A percentile compares a stretch with the other conserved stretches of the same genome.
These are phyloP conservation scores for Nidula microcarpa DNA, from an alignment of 768 basidiomycete genomes.

Conservation along the genomic window DNA sequence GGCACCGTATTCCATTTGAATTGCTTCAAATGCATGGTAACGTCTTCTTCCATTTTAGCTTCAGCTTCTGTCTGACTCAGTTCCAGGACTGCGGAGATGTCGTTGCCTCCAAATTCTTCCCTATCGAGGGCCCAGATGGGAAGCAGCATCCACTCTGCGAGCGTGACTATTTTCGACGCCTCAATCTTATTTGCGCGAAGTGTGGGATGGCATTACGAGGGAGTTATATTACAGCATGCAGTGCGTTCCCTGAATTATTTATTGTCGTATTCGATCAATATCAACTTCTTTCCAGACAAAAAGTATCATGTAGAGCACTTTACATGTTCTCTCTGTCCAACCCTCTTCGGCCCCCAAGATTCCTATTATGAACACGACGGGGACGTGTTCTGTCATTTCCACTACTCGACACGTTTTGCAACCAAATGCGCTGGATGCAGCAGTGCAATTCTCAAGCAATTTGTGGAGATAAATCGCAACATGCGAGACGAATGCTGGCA, in stretches of 20 bases:
- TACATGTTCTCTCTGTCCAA: slow-evolving; percentile 95
- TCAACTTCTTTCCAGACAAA: slow-evolving; percentile 58
- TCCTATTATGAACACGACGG: slow-evolving; percentile 99
- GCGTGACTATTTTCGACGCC: slow-evolving; percentile 93
- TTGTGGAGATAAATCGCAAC: slow-evolving; percentile 99
- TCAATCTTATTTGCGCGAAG: slow-evolving; percentile 95
- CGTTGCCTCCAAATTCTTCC: slow-evolving; percentile 98
- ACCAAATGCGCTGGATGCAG: slow-evolving; percentile 98
- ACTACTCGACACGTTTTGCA: slow-evolving; percentile 98
- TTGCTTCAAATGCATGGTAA: slow-evolving; percentile 96
- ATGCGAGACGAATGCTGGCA: slow-evolving; percentile 99
- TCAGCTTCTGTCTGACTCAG: slow-evolving; percentile 4
- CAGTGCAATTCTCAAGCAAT: slow-evolving; percentile 97
- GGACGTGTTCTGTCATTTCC: slow-evolving; percentile 98
- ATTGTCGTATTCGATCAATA: slow-evolving; percentile 2
- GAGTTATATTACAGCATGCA: slow-evolving; percentile 99
- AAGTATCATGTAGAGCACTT: slow-evolving; percentile 99
- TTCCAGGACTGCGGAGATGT: slow-evolving; percentile 91
- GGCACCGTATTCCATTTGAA: slow-evolving; percentile 94
- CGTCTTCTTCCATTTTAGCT: slow-evolving; percentile 3
- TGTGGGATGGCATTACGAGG: slow-evolving; percentile 92
- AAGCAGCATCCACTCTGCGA: slow-evolving; percentile 96
- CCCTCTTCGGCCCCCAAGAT: slow-evolving; percentile 95
- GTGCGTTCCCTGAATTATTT: slow-evolving; percentile 38
- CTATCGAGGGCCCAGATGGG: slow-evolving; percentile 88